phyloP scores from a whole-genome alignment of 1,284 basidiomycete species.

The Ceratobasidium sp. region DNA sequence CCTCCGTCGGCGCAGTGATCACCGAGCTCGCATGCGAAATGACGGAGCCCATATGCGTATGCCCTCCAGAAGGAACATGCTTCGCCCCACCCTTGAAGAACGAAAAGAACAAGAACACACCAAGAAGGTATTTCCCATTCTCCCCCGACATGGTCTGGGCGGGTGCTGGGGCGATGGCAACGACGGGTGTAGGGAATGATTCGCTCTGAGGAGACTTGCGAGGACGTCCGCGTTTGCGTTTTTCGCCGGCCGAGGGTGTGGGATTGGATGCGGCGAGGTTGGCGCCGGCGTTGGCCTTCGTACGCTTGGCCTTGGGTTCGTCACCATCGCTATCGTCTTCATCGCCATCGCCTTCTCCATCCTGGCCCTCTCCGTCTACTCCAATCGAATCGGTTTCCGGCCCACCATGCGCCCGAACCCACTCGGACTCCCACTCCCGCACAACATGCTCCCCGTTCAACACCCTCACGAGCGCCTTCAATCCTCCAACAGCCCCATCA shows the following conservation, averaged over 20 bases:
- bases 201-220: slow-evolving; percentile 61
- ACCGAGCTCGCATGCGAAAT: slow-evolving; percentile 43
- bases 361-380: slow-evolving; percentile 57
- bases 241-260: slow-evolving; percentile 51
- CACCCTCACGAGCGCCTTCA: slow-evolving; percentile 71
- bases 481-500: slow-evolving; percentile 74
- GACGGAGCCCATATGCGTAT: slow-evolving; percentile 37
- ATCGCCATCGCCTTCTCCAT: slow-evolving; percentile 62
- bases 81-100: slow-evolving; percentile 44
- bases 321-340: slow-evolving; percentile 65
- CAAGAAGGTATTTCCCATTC: slow-evolving; percentile 44
- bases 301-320: slow-evolving; percentile 43
- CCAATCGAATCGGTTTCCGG: slow-evolving; percentile 70
- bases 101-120: slow-evolving; percentile 47
- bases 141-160: slow-evolving; percentile 3
- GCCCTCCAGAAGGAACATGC: slow-evolving; percentile 16
- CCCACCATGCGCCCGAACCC: slow-evolving; percentile 67
- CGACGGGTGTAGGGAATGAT: slow-evolving; percentile 47
- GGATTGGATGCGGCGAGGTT: slow-evolving; percentile 16
- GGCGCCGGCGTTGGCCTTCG: slow-evolving; percentile 21
- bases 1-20: slow-evolving; percentile 16
- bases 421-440: slow-evolving; percentile 76
- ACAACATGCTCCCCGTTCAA: slow-evolving; percentile 68
- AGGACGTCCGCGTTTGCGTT: slow-evolving; percentile 82
- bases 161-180: slow-evolving; percentile 26